Percentiles rank a stretch among this genome's conserved stretches.
Evolutionary conservation across 768 basidiomycete species (phyloP).

Genomic region (Pleurotus giganteus): DNA sequence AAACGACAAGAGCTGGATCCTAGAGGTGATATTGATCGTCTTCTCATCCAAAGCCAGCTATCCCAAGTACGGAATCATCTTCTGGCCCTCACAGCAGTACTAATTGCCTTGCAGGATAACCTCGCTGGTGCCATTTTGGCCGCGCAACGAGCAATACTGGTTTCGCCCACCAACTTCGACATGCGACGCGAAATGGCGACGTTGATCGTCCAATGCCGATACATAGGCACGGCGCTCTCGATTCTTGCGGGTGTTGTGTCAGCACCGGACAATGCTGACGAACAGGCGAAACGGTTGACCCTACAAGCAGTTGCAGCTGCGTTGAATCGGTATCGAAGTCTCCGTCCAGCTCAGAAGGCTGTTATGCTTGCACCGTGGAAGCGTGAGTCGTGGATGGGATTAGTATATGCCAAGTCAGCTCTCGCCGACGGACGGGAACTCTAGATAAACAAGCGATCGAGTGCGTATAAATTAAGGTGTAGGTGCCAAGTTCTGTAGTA

Average conservation of each 20-base stretch:
- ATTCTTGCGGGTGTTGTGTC: conserved; percentile 33
- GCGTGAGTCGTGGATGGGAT: conserved; percentile 50
- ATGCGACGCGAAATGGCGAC: conserved; percentile 53
- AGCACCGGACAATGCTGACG: conserved; percentile 28
- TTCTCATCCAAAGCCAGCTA: conserved; percentile 72
- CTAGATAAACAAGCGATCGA: background rate
- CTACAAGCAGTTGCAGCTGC: conserved; percentile 47
- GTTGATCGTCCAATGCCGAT: conserved; percentile 48
- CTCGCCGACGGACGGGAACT: conserved; percentile 6
- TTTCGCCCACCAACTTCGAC: conserved; percentile 51
- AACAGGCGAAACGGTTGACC: conserved; percentile 39
- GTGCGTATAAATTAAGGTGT: conserved; percentile 8
- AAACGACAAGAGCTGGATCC: conserved; percentile 68
- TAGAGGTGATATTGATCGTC: conserved; percentile 62
- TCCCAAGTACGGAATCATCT: conserved; percentile 51
- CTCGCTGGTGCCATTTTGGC: conserved; percentile 45
- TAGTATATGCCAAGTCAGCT: conserved; percentile 50
- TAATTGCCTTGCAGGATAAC: conserved; percentile 39
- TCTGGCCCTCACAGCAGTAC: background rate
- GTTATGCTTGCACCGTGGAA: conserved; percentile 61
- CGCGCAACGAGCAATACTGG: conserved; percentile 55
- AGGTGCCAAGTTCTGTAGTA: conserved; percentile 14
- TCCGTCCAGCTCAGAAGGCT: conserved; percentile 56
- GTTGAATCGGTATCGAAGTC: conserved; percentile 14
- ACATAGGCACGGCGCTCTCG: conserved; percentile 42